A percentile compares a stretch with the other conserved stretches of the same genome.
Conservation (phyloP, 1,139 yeast species). For the Suhomyces bolitotheri region DNA sequence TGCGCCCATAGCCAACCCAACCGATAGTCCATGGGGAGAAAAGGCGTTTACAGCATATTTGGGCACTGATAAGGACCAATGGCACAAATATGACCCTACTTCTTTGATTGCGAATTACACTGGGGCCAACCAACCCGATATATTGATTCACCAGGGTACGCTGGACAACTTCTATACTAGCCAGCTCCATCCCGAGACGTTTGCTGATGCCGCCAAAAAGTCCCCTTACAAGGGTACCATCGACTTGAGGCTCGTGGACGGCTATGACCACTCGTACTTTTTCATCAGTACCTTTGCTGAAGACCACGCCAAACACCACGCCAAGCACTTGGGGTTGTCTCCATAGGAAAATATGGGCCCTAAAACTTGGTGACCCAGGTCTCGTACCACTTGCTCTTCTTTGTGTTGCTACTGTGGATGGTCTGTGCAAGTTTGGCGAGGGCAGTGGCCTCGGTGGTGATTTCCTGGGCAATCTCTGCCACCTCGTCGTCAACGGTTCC, state of each 20-base stretch:
- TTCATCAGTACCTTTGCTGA: slow-evolving; percentile 80
- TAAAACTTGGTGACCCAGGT: slow-evolving; percentile 49
- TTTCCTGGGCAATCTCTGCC: slow-evolving; percentile 23
- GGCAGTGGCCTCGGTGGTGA: slow-evolving; percentile 30
- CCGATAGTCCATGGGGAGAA: slow-evolving; percentile 74
- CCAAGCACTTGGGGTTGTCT: slow-evolving; percentile 64
- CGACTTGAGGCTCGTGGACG: slow-evolving; percentile 66
- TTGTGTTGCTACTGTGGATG: slow-evolving; percentile 40
- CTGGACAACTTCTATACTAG: slow-evolving; percentile 67
- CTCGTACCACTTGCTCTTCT: slow-evolving; percentile 51
- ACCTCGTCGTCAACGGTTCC: slow-evolving; percentile 34
- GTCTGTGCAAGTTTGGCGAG: slow-evolving; percentile 37
- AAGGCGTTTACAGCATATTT: slow-evolving; percentile 81
- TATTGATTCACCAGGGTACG: slow-evolving; percentile 82
- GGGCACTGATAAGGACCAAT: slow-evolving; percentile 56
- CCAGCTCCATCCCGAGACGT: slow-evolving; percentile 77
- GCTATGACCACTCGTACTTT: slow-evolving; percentile 85
- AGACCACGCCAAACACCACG: slow-evolving; percentile 86
- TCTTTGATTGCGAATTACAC: slow-evolving; percentile 59
- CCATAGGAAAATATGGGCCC: not conserved
- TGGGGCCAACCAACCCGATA: slow-evolving; percentile 53
- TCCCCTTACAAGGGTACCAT: slow-evolving; percentile 63
- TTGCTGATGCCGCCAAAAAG: slow-evolving; percentile 62
- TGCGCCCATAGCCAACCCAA: slow-evolving; percentile 86
- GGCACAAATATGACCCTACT: slow-evolving; percentile 83